Base-by-base conservation (phyloP, 2,329 filamentous ascomycete genomes). In the Sporothrix mexicana region DNA sequence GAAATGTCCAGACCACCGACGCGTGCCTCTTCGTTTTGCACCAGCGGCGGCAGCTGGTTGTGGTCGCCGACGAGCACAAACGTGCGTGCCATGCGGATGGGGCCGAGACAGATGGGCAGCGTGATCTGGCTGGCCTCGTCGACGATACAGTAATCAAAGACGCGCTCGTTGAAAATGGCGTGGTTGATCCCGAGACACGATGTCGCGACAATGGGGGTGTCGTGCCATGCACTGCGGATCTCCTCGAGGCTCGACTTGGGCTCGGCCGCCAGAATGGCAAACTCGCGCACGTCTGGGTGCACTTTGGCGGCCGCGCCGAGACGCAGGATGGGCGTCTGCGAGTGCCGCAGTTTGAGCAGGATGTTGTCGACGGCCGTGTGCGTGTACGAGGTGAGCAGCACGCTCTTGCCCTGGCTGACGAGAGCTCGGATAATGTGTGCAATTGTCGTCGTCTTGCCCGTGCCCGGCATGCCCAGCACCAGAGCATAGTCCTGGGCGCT, bases 331-430 rank as follows among this genome's bases (percentile, higher is more conserved):
- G 90, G 89, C 57, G 94, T 92, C 9, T 89, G 88, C 76, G 95
- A 49, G 30, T n/a, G n/a, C 15, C 55, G 41, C 72, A 99, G 90
- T 82, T 99, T 99, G 74, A 99, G 85, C 7, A 99, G 84, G 77
- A 99, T 99, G 76, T 99, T 99, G 87, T 99, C 96, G 2, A 99
- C 96, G 2, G 96, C 96, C 0, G 95, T 97, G 79, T 99, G 96
- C 0, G 96, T 99, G 80, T 98, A 98, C 0, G 95, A 98, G 0
- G 96, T 97, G 55, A 99, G 84, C 7, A 99, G 85, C 15, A 99
- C 94, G 72, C 93, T 97, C 83, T 98, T 98, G 12, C 94, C 92
- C 80, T 97, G 93, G 0, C 92, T 90, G 5, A 96, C 92, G 43
- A 99, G 85, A 0, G 95, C 93, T 61, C 93, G 91, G 78, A 99